Evolutionary conservation across 2,329 filamentous ascomycete species (phyloP).

Genomic region (Botrytis fragariae): DNA sequence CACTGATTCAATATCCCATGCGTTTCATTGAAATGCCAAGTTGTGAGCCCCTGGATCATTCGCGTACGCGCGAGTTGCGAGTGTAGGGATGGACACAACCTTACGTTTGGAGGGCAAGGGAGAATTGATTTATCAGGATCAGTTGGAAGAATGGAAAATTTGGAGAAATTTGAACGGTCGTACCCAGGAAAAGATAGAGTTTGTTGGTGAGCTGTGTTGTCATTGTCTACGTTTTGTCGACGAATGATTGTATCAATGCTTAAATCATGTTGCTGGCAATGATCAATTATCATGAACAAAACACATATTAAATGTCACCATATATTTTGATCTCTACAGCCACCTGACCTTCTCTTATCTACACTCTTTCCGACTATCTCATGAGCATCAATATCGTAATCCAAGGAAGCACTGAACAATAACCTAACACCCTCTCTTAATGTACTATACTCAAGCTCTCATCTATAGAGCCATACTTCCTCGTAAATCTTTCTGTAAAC

Average conservation of each 20-base stretch:
- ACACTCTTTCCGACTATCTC: background rate
- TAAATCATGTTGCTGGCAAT: background rate
- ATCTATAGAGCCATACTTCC: no score
- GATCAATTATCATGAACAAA: background rate
- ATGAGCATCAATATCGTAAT: background rate
- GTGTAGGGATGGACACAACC: background rate
- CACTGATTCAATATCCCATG: background rate
- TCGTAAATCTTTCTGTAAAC: no score
- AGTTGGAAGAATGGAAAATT: background rate
- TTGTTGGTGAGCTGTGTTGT: background rate
- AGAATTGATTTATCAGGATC: background rate
- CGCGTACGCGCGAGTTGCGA: background rate
- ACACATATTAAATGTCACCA: background rate
- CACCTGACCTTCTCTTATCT: background rate
- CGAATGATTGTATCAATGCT: background rate
- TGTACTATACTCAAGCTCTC: background rate
- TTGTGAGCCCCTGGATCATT: slow-evolving; percentile 1
- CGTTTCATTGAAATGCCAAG: background rate
- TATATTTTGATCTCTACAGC: background rate
- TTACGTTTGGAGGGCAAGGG: slow-evolving; percentile 5
- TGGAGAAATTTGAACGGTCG: background rate
- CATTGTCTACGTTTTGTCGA: background rate
- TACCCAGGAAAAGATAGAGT: background rate
- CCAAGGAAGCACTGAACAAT: background rate
- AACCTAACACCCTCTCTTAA: background rate